These are phyloP conservation scores for Larix sibirica DNA, from an alignment of 83 land plant species.

Conservation along the genomic window DNA sequence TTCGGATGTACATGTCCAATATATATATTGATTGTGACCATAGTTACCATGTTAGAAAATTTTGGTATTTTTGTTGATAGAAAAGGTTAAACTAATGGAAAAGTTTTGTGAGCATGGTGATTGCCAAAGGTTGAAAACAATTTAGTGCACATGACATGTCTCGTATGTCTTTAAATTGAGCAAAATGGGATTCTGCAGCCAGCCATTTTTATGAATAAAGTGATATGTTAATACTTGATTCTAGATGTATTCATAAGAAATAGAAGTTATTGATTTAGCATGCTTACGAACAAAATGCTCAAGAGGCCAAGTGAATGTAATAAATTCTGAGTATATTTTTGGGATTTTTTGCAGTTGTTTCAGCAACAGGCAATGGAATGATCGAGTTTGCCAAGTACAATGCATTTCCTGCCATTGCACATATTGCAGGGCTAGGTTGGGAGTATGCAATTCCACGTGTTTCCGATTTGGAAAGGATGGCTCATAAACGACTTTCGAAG, in stretches of 20 bases:
- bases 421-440: constrained; percentile 4
- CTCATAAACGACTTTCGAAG: not conserved
- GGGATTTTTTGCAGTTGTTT: constrained; percentile 10
- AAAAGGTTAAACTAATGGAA: too few relatives aligned
- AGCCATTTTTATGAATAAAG: not conserved
- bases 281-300: not conserved
- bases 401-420: constrained; percentile 2
- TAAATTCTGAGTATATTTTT: not conserved
- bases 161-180: not conserved
- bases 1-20: too few relatives aligned
- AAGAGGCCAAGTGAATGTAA: not conserved
- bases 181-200: not conserved
- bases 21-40: too few relatives aligned
- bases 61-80: too few relatives aligned
- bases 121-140: not conserved
- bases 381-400: not conserved
- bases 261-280: not conserved
- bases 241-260: not conserved
- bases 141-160: not conserved
- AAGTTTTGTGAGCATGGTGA: not conserved
- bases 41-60: too few relatives aligned
- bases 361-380: constrained; percentile 6
- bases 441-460: not conserved
- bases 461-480: not conserved
- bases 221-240: not conserved